These are phyloP conservation scores for Candida dubliniensis DNA, from an alignment of 1,139 yeast species.

Conservation along the genomic window DNA sequence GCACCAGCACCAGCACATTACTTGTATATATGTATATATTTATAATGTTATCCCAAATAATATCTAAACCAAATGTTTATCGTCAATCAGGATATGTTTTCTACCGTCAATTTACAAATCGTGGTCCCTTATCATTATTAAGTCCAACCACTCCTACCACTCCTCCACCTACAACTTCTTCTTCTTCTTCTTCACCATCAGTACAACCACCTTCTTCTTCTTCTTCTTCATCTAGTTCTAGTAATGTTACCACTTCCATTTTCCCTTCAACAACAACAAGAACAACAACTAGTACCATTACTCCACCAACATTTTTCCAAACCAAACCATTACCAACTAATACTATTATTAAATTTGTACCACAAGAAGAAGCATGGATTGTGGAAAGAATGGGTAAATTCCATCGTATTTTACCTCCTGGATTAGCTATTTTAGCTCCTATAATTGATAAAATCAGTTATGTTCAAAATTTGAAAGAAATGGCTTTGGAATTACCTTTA, in stretches of 20 bases:
- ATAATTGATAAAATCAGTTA: constrained; percentile 73
- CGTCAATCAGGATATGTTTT: no score
- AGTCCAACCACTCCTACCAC: no score
- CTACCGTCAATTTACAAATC: no score
- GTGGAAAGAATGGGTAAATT: constrained; percentile 92
- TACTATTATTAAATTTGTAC: constrained; percentile 75
- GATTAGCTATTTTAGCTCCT: constrained; percentile 72
- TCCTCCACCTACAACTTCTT: no score
- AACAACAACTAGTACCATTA: not conserved
- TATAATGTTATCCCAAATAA: not conserved
- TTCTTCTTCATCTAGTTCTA: no score
- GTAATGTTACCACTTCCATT: no score
- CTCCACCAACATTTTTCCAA: constrained; percentile 53
- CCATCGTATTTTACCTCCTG: constrained; percentile 72
- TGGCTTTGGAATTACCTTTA: constrained; percentile 79
- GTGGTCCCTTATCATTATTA: no score
- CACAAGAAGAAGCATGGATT: constrained; percentile 90
- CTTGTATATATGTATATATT: no score
- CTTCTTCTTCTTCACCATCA: no score
- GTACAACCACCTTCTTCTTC: no score
- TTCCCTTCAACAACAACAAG: no score
- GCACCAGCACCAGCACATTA: no score
- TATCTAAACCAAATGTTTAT: not conserved
- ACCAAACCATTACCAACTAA: constrained; percentile 67
- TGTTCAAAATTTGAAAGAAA: constrained; percentile 79